Evolutionary conservation across 108 stramenopile species (phyloP).

Genomic region (Aurantiochytrium sp.): DNA sequence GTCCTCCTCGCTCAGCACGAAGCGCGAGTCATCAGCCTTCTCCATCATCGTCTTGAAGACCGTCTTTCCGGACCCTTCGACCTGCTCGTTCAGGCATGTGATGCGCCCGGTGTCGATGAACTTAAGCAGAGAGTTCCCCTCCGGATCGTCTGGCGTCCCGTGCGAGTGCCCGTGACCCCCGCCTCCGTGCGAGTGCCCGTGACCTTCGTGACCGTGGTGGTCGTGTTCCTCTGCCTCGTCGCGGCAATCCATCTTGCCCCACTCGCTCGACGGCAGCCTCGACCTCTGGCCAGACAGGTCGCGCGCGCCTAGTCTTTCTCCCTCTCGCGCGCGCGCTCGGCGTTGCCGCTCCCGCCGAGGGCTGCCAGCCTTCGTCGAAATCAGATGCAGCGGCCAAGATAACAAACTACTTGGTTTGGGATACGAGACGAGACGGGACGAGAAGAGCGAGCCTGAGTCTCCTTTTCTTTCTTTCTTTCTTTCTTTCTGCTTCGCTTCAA

Average conservation of each 20-base stretch:
- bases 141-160: background rate
- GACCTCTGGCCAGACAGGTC: background rate
- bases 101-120: slow-evolving; percentile 10
- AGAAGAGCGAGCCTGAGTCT: too few relatives aligned
- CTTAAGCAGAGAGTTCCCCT: background rate
- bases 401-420: too few relatives aligned
- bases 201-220: background rate
- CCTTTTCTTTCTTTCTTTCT: too few relatives aligned
- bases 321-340: too few relatives aligned
- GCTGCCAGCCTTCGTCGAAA: too few relatives aligned
- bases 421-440: too few relatives aligned
- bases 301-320: too few relatives aligned
- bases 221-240: slow-evolving; percentile 3
- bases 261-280: background rate
- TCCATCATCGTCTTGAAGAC: background rate
- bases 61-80: background rate
- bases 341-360: too few relatives aligned
- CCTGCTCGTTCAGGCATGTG: slow-evolving; percentile 8
- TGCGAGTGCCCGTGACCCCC: background rate
- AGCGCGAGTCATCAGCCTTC: background rate
- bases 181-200: background rate
- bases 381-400: too few relatives aligned
- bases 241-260: background rate
- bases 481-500: too few relatives aligned
- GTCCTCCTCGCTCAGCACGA: slow-evolving; percentile 8